Evolutionary conservation across 192 early-diverging fungal species (phyloP), one percentile per base, ranked within the genome.

Genomic region (Phlyctochytrium bullatum): DNA sequence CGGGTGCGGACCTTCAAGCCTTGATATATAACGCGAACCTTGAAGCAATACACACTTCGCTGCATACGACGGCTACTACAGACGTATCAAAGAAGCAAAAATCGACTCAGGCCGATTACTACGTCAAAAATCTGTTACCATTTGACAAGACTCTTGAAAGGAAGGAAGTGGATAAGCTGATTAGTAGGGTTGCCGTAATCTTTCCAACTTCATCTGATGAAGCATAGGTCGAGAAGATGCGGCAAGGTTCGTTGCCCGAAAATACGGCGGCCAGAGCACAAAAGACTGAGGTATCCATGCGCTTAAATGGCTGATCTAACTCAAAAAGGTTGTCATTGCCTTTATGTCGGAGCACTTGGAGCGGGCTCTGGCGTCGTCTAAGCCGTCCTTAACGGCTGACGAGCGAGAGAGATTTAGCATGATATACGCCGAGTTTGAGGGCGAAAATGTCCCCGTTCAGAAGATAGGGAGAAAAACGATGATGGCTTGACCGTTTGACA

Each of bases 1-100:
- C 93, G 0, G 95, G 97, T 17, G 97, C 97, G 0, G 97, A 99
- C 78, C 71, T 99, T 64, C 97, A 97, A 78, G 94, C 91, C 0
- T 80, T 99, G 27, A 69, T 97, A 1, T 97, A 97, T 69, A 93
- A 91, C 69, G 94, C 93, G 0, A 92, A 95, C 50, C 80, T 99
- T 36, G 91, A 91, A 64, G 87, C 93, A 0, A 90, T 97, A 65
- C 94, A 96, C 57, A 88, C 20, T 47, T 47, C 40, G 40, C 6
- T 14, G 20, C 6, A 47, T 47, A 6, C 40, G 6, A 14, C 40
- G 6, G 40, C 40, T 47, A 20, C 40, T 47, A 47, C 20, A 47
- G 40, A 20, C 6, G 40, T 14, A 6, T 47, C 20, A 6, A 47
- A 47, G 20, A 20, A 47, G 40, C 40, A 20, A 47, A 14, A 20